Evolutionary conservation across 139 green algal genomes (phyloP).

Genomic region (Coelastrella sp.): DNA sequence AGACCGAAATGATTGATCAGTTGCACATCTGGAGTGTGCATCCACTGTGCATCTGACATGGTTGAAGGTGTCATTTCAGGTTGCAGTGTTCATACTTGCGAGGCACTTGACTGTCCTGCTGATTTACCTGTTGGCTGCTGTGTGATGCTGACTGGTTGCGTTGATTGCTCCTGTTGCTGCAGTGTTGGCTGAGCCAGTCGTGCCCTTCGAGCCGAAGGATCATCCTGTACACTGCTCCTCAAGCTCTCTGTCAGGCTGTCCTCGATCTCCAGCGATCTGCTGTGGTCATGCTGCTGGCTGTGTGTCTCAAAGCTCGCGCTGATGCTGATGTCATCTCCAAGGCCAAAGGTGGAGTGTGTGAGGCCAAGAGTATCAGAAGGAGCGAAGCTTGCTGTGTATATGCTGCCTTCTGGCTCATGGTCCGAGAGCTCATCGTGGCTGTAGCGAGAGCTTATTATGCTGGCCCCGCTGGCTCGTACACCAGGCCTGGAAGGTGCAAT

Average conservation of each 20-base stretch:
- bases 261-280: not conserved
- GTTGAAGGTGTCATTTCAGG: too few relatives aligned
- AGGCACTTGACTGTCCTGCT: too few relatives aligned
- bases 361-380: not conserved
- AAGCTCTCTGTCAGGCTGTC: conserved; percentile 6
- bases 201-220: not conserved
- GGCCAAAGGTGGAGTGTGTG: conserved; percentile 14
- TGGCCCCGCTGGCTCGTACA: conserved; percentile 25
- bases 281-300: not conserved
- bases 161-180: not conserved
- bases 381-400: conserved; percentile 16
- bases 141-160: not conserved
- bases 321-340: not conserved
- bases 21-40: too few relatives aligned
- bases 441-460: conserved; percentile 25
- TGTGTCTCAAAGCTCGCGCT: conserved; percentile 8
- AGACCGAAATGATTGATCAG: too few relatives aligned
- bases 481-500: not conserved
- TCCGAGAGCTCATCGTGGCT: conserved; percentile 24
- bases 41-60: too few relatives aligned
- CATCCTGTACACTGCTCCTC: not conserved
- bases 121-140: not conserved
- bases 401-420: conserved; percentile 25
- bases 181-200: not conserved
- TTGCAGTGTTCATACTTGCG: too few relatives aligned